Conservation (phyloP, 2,329 filamentous ascomycete genomes). For the Arthroderma sp. region DNA sequence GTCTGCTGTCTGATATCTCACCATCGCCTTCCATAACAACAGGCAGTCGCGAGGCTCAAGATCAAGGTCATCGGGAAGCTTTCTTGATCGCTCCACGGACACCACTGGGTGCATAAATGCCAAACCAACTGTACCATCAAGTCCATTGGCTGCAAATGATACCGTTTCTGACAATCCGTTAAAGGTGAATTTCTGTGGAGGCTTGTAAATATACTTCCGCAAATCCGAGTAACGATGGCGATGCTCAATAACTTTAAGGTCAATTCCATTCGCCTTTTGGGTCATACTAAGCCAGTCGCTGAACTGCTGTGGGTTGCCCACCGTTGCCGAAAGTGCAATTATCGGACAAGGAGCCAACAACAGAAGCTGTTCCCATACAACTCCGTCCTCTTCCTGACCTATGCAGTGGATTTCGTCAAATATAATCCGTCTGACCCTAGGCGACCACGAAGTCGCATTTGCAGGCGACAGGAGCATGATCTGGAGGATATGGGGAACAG, state of each 20-base stretch:
- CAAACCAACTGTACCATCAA: constrained; percentile 40
- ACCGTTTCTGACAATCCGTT: constrained; percentile 33
- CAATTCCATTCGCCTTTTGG: constrained; percentile 49
- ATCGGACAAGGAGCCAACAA: constrained; percentile 63
- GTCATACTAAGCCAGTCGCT: constrained; percentile 53
- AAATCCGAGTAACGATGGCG: constrained; percentile 61
- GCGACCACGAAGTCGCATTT: constrained; percentile 55
- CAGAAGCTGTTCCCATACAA: constrained; percentile 67
- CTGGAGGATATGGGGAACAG: constrained; percentile 64
- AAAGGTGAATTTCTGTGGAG: constrained; percentile 39
- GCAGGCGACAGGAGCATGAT: constrained; percentile 58
- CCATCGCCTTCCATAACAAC: constrained; percentile 52
- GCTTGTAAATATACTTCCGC: constrained; percentile 56
- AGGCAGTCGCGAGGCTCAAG: constrained; percentile 61
- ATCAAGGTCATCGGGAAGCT: constrained; percentile 52
- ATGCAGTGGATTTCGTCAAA: constrained; percentile 77
- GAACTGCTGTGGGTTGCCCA: constrained; percentile 62
- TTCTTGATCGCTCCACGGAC: constrained; percentile 47
- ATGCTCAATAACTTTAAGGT: constrained; percentile 57
- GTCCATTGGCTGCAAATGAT: constrained; percentile 30
- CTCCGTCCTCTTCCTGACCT: constrained; percentile 59
- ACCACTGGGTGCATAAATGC: constrained; percentile 53
- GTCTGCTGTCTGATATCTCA: constrained; percentile 38
- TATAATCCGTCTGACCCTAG: constrained; percentile 58
- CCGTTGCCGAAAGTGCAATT: constrained; percentile 65